Conservation (phyloP, 768 basidiomycete species). For the Termitomyces titanicus region DNA sequence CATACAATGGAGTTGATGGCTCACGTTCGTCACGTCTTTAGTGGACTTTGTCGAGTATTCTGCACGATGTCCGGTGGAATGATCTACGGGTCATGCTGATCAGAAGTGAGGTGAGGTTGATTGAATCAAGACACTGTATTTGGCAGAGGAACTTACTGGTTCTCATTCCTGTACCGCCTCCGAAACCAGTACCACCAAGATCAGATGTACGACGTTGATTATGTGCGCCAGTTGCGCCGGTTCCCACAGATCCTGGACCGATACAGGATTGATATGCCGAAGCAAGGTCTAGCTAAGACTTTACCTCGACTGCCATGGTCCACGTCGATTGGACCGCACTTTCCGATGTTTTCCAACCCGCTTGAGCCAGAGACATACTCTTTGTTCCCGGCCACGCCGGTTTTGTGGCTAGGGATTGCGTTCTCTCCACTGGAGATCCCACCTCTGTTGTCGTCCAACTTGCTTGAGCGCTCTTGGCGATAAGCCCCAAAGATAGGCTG, state of each 20-base stretch:
- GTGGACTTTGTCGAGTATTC: neutral
- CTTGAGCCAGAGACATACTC: neutral
- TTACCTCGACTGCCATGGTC: neutral
- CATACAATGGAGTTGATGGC: neutral
- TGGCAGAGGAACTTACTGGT: neutral
- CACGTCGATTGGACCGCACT: neutral
- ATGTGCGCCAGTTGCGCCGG: neutral
- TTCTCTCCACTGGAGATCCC: no score
- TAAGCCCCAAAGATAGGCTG: neutral
- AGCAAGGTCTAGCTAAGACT: neutral
- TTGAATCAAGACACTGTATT: no score
- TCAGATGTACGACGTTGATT: neutral
- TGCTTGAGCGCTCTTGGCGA: neutral
- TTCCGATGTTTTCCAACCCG: neutral
- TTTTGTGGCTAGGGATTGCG: neutral
- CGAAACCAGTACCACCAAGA: neutral
- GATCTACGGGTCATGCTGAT: neutral
- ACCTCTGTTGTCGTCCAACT: neutral
- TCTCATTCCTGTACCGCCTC: neutral
- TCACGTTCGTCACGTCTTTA: neutral
- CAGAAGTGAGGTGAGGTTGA: neutral
- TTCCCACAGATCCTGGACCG: neutral
- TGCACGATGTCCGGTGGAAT: neutral
- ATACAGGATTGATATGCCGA: neutral
- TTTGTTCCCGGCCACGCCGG: neutral